These are phyloP conservation scores for Stagonosporopsis chrysanthemi DNA, from an alignment of 2,329 filamentous ascomycete genomes.

Conservation along the genomic window DNA sequence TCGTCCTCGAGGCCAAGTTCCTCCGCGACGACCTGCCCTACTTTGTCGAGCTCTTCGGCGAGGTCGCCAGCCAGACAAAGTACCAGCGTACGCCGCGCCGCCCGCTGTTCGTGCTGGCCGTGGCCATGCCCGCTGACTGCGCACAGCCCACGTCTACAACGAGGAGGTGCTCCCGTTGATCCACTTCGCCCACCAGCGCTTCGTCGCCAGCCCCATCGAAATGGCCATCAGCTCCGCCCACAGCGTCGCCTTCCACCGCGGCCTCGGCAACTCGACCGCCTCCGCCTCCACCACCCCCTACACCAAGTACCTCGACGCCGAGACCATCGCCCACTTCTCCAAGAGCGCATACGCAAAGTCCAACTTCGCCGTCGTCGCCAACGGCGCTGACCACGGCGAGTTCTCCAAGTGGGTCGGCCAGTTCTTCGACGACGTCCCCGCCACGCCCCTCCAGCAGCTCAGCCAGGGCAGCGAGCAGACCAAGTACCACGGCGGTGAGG, in stretches of 20 bases:
- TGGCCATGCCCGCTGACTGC: conserved; percentile 7
- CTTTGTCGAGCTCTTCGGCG: conserved; percentile 93
- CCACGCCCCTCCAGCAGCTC: conserved; percentile 51
- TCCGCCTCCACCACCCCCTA: conserved; percentile 75
- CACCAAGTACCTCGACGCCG: conserved; percentile 80
- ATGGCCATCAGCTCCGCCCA: conserved; percentile 88
- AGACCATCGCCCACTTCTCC: conserved; percentile 78
- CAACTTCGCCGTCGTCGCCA: conserved; percentile 90
- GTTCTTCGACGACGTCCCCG: conserved; percentile 81
- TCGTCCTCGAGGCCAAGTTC: conserved; percentile 94
- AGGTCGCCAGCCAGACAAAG: conserved; percentile 88
- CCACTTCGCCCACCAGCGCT: conserved; percentile 76
- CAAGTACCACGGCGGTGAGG: conserved; percentile 95
- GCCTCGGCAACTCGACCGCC: conserved; percentile 81
- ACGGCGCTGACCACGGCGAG: conserved; percentile 78
- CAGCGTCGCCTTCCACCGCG: conserved; percentile 87
- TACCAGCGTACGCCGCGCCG: conserved; percentile 67
- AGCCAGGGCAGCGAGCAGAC: conserved; percentile 67
- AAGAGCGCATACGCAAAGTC: conserved; percentile 82
- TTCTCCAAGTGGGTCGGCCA: conserved; percentile 89
- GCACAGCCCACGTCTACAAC: conserved; percentile 82
- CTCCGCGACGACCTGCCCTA: conserved; percentile 95
- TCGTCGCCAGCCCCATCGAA: conserved; percentile 68
- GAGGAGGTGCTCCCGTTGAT: conserved; percentile 85
- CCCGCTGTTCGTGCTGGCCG: neutral